Base-by-base conservation (phyloP, 2,329 filamentous ascomycete genomes). In the Talaromyces sp. region DNA sequence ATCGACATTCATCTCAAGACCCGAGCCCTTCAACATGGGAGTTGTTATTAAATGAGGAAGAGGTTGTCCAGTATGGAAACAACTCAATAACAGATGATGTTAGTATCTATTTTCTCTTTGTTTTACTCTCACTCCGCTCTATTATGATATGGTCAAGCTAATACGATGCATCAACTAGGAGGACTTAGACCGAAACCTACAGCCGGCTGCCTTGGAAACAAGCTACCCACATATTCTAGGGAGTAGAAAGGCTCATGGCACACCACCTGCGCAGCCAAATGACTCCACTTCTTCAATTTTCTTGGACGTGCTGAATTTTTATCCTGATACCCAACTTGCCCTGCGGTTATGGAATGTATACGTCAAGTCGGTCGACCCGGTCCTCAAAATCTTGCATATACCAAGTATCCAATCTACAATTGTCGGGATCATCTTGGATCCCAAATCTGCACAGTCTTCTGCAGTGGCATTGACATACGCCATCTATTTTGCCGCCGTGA, bases 401-500 rank as follows among this genome's bases (percentile, higher is more conserved):
- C 68, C 68, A 19, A 69, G 67, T 11, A 60, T 63, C 3, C 68
- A 69, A 54, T 66, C 67, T 41, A 52, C 64, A 31, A 41, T 71
- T 54, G 66, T 70, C 37, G 64, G 61, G 45, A 65, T 67, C 2
- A 72, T 72, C 24, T 59, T 70, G n/a, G 67, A 71, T 45, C 73
- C 78, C 27, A 79, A 77, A 68, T 70, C 63, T 67, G 68, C 68
- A 37, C 43, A 63, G 11, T 70, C 66, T 67, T 68, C 67, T 70
- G 73, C 66, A 72, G 70, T 81, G 65, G 78, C 80, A 19, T 72
- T 86, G 47, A 76, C 86, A 47, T 87, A 85, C 69, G 78, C 83
- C n/a, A 82, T 87, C 27, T 87, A 85, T 69, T 86, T 85, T 67
- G 81, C 79, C 47, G 82, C 82, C 0, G 77, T 83, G 2, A 86